Evolutionary conservation across 257 asterid species (phyloP).

Genomic region (Gynochthodes officinalis): DNA sequence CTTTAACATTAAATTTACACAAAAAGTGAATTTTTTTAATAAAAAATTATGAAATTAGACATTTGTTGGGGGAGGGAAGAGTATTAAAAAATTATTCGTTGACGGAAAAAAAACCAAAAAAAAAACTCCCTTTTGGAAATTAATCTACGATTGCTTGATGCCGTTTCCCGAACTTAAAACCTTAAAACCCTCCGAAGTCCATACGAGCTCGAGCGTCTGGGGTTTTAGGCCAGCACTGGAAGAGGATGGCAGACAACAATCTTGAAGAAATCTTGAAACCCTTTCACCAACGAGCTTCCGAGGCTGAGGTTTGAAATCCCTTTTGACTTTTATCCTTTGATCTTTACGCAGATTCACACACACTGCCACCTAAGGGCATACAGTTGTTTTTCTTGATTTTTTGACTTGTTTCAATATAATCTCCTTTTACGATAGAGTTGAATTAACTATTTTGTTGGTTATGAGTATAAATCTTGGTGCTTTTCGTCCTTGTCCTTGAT

Average conservation of each 20-base stretch:
- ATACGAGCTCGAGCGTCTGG: too few species aligned
- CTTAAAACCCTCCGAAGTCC: too few species aligned
- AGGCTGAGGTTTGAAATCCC: conserved; percentile 58
- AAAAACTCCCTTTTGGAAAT: too few species aligned
- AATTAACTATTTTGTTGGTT: not conserved
- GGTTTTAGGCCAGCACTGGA: not conserved
- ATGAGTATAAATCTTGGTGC: not conserved
- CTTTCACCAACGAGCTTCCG: conserved; percentile 69
- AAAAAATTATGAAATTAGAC: too few species aligned
- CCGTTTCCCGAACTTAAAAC: too few species aligned
- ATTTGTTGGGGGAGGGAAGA: too few species aligned
- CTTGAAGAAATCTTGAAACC: conserved; percentile 53
- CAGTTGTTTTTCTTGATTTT: not conserved
- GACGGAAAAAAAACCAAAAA: too few species aligned
- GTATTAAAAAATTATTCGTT: too few species aligned
- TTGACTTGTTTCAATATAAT: not conserved
- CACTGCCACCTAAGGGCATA: not conserved
- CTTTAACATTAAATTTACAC: too few species aligned
- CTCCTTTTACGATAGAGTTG: not conserved
- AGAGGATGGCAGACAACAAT: conserved; percentile 35
- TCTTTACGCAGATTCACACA: not conserved
- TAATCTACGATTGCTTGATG: too few species aligned
- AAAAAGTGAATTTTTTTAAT: too few species aligned
- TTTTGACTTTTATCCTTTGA: not conserved
- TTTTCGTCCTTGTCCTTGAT: not conserved